Conservation (phyloP, 2,329 filamentous ascomycete genomes). For the Fonsecaea nubica region DNA sequence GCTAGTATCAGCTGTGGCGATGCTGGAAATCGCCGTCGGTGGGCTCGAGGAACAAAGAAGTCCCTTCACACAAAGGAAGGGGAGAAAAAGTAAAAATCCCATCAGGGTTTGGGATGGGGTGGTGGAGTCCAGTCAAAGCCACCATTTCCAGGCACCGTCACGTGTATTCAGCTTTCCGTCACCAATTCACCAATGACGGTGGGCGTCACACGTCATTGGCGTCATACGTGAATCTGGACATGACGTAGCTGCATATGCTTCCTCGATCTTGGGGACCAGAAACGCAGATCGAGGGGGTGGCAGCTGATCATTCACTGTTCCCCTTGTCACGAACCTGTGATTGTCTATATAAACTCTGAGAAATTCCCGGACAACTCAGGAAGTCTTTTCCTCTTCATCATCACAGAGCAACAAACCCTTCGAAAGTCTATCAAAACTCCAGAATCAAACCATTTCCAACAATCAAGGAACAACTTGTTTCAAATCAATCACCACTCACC, state of each 20-base stretch:
- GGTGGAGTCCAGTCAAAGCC: neutral
- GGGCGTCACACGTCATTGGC: neutral
- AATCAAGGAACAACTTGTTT: constrained; percentile 9
- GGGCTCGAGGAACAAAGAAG: neutral
- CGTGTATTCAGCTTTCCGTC: neutral
- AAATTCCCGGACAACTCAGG: neutral
- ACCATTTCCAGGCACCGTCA: neutral
- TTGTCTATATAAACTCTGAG: neutral
- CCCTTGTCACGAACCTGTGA: neutral
- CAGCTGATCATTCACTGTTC: constrained; percentile 1
- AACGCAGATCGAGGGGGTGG: neutral
- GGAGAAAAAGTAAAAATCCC: too few relatives aligned
- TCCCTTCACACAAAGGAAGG: too few relatives aligned
- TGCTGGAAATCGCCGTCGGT: neutral
- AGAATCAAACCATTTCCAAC: constrained; percentile 9
- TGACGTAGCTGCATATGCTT: neutral
- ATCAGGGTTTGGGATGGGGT: too few relatives aligned
- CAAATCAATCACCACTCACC: constrained; percentile 15
- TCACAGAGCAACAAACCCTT: neutral
- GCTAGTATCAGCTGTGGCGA: neutral
- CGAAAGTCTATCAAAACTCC: neutral
- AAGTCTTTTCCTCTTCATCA: neutral
- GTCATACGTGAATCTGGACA: neutral
- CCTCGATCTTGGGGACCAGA: neutral
- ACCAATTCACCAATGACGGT: neutral